These are phyloP conservation scores for Cyathus striatus DNA, from an alignment of 768 basidiomycete species.

Conservation along the genomic window DNA sequence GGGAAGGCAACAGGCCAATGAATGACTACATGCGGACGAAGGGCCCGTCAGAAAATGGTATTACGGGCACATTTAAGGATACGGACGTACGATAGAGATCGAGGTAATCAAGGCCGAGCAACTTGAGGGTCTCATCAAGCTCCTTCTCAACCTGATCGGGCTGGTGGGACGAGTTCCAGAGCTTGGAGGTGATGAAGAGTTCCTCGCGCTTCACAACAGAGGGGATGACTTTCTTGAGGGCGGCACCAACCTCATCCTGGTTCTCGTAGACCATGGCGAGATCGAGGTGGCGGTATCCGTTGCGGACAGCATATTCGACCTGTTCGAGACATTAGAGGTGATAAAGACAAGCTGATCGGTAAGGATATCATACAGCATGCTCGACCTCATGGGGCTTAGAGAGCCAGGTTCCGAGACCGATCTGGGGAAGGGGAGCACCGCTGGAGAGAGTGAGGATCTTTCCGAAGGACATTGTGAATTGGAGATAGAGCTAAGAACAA, in stretches of 20 bases:
- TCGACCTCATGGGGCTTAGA: constrained; percentile 74
- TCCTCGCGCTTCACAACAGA: constrained; percentile 77
- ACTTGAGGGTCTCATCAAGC: constrained; percentile 69
- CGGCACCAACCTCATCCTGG: constrained; percentile 71
- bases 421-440: constrained; percentile 59
- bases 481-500: constrained; percentile 3
- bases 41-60: not conserved
- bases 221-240: constrained; percentile 72
- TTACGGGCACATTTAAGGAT: not conserved
- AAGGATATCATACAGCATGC: constrained; percentile 45
- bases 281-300: constrained; percentile 84
- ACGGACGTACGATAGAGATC: constrained; percentile 67
- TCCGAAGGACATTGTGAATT: constrained; percentile 34
- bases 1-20: constrained; percentile 78
- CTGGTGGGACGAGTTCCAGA: constrained; percentile 75
- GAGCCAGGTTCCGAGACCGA: constrained; percentile 83
- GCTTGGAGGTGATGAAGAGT: constrained; percentile 76
- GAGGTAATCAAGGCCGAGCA: constrained; percentile 71
- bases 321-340: constrained; percentile 15
- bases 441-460: constrained; percentile 35
- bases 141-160: constrained; percentile 65
- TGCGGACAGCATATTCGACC: constrained; percentile 72
- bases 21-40: constrained; percentile 40
- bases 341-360: constrained; percentile 4
- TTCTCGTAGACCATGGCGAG: constrained; percentile 77